phyloP scores from a whole-genome alignment of 257 asterid genomes.

The Dorcoceras hygrometricum region DNA sequence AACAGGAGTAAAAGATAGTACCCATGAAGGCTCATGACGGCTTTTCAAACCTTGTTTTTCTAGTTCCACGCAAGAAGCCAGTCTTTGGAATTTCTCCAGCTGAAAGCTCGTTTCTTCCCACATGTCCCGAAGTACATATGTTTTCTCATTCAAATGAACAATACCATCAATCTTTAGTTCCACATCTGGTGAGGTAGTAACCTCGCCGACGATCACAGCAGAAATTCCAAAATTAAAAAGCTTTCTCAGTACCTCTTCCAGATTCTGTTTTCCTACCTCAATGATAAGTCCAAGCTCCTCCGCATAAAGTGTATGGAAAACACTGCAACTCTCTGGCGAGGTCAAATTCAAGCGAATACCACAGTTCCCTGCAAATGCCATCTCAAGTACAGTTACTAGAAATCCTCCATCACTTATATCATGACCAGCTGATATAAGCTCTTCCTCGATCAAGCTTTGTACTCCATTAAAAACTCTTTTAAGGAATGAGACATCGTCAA shows the following conservation, averaged over 20 bases:
- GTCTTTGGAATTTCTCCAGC: conserved; percentile 74
- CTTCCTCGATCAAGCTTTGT: conserved; percentile 66
- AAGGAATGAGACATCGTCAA: conserved; percentile 74
- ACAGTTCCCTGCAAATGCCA: conserved; percentile 94
- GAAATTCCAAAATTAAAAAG: conserved; percentile 45
- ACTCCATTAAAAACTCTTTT: conserved; percentile 67
- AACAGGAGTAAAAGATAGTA: conserved; percentile 64
- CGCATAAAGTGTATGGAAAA: conserved; percentile 60
- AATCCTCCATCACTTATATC: conserved; percentile 95
- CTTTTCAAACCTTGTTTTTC: conserved; percentile 74
- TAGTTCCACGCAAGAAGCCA: conserved; percentile 69
- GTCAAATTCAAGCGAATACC: conserved; percentile 59
- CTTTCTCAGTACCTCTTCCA: conserved; percentile 40
- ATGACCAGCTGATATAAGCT: conserved; percentile 84
- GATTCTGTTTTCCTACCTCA: conserved; percentile 55
- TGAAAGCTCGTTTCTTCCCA: conserved; percentile 95
- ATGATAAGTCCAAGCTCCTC: conserved; percentile 86
- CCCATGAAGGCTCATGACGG: conserved; percentile 73
- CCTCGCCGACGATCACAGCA: conserved; percentile 67
- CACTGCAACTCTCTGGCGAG: conserved; percentile 35
- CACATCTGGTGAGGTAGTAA: conserved; percentile 40
- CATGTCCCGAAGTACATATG: conserved; percentile 59
- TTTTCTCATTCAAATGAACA: conserved; percentile 53
- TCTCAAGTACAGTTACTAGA: conserved; percentile 71
- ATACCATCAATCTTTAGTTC: conserved; percentile 59